phyloP scores from a whole-genome alignment of 106 monocot species.

The Apostasia ramifera region DNA sequence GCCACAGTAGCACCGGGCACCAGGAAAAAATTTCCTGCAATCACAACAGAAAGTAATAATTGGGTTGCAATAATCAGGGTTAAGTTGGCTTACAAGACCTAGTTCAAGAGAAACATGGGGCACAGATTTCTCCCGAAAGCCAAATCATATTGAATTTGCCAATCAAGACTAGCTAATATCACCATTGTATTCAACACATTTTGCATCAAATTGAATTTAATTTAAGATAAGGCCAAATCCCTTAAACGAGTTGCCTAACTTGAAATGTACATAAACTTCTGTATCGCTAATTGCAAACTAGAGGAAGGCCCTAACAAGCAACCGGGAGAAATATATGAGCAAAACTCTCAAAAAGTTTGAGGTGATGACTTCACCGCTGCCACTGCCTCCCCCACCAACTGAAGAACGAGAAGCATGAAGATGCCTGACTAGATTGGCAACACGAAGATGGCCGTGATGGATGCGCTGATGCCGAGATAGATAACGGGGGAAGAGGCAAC shows the following conservation, averaged over 20 bases:
- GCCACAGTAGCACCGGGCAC: conserved; percentile 85
- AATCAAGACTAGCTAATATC: not conserved
- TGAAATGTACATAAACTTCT: not conserved
- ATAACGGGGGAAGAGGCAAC: conserved; percentile 24
- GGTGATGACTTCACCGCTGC: conserved; percentile 8
- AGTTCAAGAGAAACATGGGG: not conserved
- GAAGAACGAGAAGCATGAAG: conserved; percentile 37
- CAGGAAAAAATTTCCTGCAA: conserved; percentile 50
- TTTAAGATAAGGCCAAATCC: too few species aligned
- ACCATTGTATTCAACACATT: not conserved
- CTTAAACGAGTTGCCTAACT: not conserved
- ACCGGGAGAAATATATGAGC: not conserved
- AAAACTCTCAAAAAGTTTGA: not conserved
- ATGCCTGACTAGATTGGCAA: conserved; percentile 14
- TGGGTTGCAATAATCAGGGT: not conserved
- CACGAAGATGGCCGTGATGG: conserved; percentile 5
- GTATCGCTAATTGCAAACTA: not conserved
- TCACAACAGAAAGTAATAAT: not conserved
- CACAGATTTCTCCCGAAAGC: not conserved
- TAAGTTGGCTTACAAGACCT: not conserved
- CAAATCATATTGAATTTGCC: not conserved
- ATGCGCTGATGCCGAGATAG: conserved; percentile 4
- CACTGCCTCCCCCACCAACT: conserved; percentile 28
- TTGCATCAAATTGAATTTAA: not conserved
- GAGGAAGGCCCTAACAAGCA: not conserved